Evolutionary conservation across 2,329 filamentous ascomycete species (phyloP).

Genomic region (Seiridium cupressi): DNA sequence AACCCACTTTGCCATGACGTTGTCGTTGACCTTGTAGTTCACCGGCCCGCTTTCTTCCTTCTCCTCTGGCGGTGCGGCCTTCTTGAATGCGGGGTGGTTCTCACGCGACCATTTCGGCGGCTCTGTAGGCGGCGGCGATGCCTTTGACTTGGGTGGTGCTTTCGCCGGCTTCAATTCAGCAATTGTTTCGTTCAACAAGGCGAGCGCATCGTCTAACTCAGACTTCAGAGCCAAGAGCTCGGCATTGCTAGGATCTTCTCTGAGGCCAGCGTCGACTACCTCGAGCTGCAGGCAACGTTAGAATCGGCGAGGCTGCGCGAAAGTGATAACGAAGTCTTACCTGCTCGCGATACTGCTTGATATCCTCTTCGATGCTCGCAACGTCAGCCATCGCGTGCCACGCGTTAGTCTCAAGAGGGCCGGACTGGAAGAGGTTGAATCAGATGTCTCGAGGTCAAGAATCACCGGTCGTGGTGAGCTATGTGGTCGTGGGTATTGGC

Average conservation of each 20-base stretch:
- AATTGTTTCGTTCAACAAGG: slow-evolving; percentile 75
- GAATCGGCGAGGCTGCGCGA: background rate
- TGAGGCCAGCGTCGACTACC: slow-evolving; percentile 71
- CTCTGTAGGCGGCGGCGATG: slow-evolving; percentile 47
- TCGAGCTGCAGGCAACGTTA: slow-evolving; percentile 58
- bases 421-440: too few relatives aligned
- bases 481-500: too few relatives aligned
- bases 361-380: slow-evolving; percentile 49
- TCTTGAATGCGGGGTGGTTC: slow-evolving; percentile 76
- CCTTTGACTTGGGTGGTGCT: slow-evolving; percentile 38
- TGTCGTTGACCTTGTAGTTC: slow-evolving; percentile 83
- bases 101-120: slow-evolving; percentile 77
- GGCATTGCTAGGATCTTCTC: slow-evolving; percentile 75
- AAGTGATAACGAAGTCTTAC: slow-evolving; percentile 30
- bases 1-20: slow-evolving; percentile 84
- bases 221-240: slow-evolving; percentile 75
- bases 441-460: too few relatives aligned
- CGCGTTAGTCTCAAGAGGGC: too few relatives aligned
- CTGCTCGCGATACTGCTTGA: slow-evolving; percentile 56
- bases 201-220: slow-evolving; percentile 81
- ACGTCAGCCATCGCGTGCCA: slow-evolving; percentile 37
- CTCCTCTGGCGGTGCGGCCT: slow-evolving; percentile 47
- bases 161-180: slow-evolving; percentile 71
- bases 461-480: too few relatives aligned
- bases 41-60: slow-evolving; percentile 53